Evolutionary conservation across 805 yeast genomes (phyloP).

Genomic region (Pichia pseudocactophila): DNA sequence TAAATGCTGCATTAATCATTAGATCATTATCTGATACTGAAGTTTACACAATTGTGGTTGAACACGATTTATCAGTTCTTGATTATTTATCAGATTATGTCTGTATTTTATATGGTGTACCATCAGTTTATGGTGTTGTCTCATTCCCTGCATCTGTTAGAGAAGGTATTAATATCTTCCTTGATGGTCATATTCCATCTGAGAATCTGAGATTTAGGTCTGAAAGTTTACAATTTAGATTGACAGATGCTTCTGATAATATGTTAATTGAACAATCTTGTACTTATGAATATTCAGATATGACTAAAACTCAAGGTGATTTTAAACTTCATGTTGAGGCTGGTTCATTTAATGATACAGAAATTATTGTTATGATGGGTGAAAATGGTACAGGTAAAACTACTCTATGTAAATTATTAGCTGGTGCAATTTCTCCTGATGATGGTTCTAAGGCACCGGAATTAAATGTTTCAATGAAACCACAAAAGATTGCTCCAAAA

Average conservation of each 20-base stretch:
- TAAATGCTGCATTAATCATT: constrained; percentile 92
- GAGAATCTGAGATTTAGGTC: constrained; percentile 96
- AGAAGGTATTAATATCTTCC: constrained; percentile 97
- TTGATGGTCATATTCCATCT: constrained; percentile 96
- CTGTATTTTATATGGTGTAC: constrained; percentile 95
- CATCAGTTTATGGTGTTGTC: constrained; percentile 98
- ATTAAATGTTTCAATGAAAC: constrained; percentile 93
- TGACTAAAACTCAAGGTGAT: constrained; percentile 92
- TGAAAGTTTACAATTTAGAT: constrained; percentile 88
- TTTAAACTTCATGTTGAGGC: constrained; percentile 73
- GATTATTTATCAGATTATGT: constrained; percentile 96
- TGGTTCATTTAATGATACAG: constrained; percentile 94
- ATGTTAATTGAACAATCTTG: constrained; percentile 70
- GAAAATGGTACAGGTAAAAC: constrained; percentile 99
- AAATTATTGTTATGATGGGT: constrained; percentile 98
- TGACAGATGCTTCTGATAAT: constrained; percentile 81
- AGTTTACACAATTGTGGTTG: constrained; percentile 89
- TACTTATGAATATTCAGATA: constrained; percentile 66
- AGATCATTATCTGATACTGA: constrained; percentile 74
- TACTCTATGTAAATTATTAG: constrained; percentile 89
- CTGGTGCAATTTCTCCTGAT: constrained; percentile 89
- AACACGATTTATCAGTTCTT: constrained; percentile 95
- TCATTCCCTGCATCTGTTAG: constrained; percentile 94
- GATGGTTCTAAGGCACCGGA: constrained; percentile 71
- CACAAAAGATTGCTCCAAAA: constrained; percentile 98